Evolutionary conservation across 2,329 filamentous ascomycete species (phyloP).

Genomic region (Colletotrichum chrysophilum): DNA sequence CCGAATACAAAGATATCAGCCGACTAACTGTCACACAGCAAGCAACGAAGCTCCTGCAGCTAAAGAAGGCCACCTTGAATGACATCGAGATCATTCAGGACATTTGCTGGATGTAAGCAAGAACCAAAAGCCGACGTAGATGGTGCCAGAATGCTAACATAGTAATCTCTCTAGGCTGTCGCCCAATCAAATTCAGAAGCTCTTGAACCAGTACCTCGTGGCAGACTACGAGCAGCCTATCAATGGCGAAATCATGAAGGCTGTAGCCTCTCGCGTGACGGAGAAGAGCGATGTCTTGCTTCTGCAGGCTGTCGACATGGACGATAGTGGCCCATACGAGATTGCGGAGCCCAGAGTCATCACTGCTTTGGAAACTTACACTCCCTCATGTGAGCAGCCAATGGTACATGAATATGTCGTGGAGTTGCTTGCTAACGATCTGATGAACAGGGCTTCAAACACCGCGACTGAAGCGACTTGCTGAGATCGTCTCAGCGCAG

Average conservation of each 20-base stretch:
- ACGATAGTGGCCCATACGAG: slow-evolving; percentile 97
- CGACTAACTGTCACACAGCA: slow-evolving; percentile 59
- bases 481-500: slow-evolving; percentile 97
- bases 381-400: slow-evolving; percentile 83
- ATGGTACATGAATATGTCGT: background rate
- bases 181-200: slow-evolving; percentile 98
- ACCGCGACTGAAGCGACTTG: slow-evolving; percentile 89
- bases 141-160: background rate
- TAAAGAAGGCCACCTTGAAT: slow-evolving; percentile 98
- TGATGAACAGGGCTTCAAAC: slow-evolving; percentile 82
- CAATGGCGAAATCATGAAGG: slow-evolving; percentile 99
- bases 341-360: slow-evolving; percentile 97
- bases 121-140: background rate
- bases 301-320: slow-evolving; percentile 95
- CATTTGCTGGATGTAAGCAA: slow-evolving; percentile 97
- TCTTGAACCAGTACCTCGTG: slow-evolving; percentile 97
- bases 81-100: slow-evolving; percentile 99
- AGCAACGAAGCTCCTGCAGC: slow-evolving; percentile 95
- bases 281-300: slow-evolving; percentile 98
- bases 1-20: background rate
- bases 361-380: slow-evolving; percentile 96
- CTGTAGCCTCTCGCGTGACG: slow-evolving; percentile 92
- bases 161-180: slow-evolving; percentile 69
- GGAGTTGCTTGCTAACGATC: slow-evolving; percentile 32
- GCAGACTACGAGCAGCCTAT: slow-evolving; percentile 99